A percentile compares a stretch with the other conserved stretches of the same genome.
These are phyloP conservation scores for Amylocystis lapponica DNA, from an alignment of 768 basidiomycete genomes.

Conservation along the genomic window DNA sequence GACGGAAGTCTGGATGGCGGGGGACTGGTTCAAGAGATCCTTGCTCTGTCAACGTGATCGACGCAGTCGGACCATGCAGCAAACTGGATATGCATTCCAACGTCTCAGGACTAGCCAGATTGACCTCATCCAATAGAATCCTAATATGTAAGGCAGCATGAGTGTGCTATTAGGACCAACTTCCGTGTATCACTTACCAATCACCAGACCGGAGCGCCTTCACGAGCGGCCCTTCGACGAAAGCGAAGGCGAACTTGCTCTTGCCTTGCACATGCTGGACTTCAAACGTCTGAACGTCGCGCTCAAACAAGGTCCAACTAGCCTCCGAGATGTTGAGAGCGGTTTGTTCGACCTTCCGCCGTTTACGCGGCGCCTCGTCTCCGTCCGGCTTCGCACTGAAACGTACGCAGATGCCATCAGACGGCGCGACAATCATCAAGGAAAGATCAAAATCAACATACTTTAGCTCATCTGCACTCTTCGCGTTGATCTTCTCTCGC, in stretches of 20 bases:
- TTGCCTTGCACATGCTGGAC: constrained; percentile 83
- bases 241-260: constrained; percentile 88
- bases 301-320: constrained; percentile 65
- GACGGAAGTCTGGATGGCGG: constrained; percentile 90
- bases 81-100: constrained; percentile 89
- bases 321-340: constrained; percentile 39
- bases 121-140: constrained; percentile 95
- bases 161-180: neutral
- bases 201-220: constrained; percentile 83
- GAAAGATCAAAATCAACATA: constrained; percentile 5
- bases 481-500: constrained; percentile 49
- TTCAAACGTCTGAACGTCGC: constrained; percentile 74
- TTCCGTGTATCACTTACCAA: constrained; percentile 53
- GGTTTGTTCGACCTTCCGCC: constrained; percentile 53
- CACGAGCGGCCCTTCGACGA: constrained; percentile 94
- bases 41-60: constrained; percentile 90
- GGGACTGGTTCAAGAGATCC: constrained; percentile 86
- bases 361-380: constrained; percentile 60
- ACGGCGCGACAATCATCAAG: neutral
- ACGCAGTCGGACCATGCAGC: constrained; percentile 78
- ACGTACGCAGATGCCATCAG: neutral
- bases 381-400: constrained; percentile 9
- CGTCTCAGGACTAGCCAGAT: constrained; percentile 90
- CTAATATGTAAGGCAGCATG: constrained; percentile 32
- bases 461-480: constrained; percentile 23